Conservation (phyloP, 345 rosid species). For the Rhodamnia argentea region DNA sequence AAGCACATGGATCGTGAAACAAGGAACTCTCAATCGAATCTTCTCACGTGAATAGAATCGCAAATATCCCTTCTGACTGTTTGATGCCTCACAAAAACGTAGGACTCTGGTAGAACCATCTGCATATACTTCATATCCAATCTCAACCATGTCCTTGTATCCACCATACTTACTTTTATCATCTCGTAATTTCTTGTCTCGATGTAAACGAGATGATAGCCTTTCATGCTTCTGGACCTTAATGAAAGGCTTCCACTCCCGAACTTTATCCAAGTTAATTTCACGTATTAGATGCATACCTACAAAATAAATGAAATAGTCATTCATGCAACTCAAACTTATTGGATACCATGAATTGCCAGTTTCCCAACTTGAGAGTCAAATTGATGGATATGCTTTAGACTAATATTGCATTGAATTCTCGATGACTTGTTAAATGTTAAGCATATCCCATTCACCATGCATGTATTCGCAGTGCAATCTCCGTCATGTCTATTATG, state of each 20-base stretch:
- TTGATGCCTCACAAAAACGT: conserved; percentile 60
- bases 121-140: conserved; percentile 91
- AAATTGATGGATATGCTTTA: no score
- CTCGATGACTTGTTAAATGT: not conserved
- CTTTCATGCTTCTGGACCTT: conserved; percentile 42
- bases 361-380: not conserved
- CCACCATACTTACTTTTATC: conserved; percentile 26
- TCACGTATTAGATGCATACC: conserved; percentile 61
- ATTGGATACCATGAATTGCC: not conserved
- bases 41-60: conserved; percentile 37
- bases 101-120: conserved; percentile 81
- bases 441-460: not conserved
- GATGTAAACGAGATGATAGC: conserved; percentile 39
- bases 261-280: conserved; percentile 88
- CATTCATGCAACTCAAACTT: not conserved
- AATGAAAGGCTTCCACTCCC: conserved; percentile 80
- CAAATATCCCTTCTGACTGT: conserved; percentile 30
- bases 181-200: conserved; percentile 26
- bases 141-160: conserved; percentile 35
- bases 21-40: conserved; percentile 54
- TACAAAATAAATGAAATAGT: conserved; percentile 19
- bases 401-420: not conserved
- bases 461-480: not conserved
- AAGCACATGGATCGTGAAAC: conserved; percentile 56
- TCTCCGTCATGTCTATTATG: not conserved